Base-by-base conservation (phyloP, 176 grass and related monocot species). In the Avena eriantha region DNA sequence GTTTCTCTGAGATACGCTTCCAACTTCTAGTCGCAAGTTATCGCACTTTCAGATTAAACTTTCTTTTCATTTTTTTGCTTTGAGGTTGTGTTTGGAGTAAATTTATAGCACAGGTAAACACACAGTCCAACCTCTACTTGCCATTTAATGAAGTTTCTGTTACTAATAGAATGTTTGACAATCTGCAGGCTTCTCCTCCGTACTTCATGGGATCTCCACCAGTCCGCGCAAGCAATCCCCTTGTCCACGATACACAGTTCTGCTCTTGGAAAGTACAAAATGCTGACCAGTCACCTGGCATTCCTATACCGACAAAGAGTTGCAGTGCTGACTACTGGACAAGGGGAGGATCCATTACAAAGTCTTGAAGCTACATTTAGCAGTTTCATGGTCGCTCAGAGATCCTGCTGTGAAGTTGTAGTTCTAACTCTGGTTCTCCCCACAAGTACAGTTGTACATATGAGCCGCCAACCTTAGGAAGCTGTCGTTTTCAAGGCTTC, bases 111-210 rank as follows among this genome's bases (percentile, higher is more conserved):
- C 17, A 69, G 13, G 18, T 83, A 56, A 76, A 60, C 19, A 81
- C 19, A 35, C 34, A 34, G 34, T 54, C 4, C 8, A 7, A n/a
- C 47, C 22, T 45, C 39, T 55, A 73, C 68, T 4, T 85, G 18
- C 10, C 35, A 61, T 6, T 69, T 19, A 65, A 63, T 41, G 16
- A 77, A 61, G 36, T 56, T 77, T 4, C 4, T 70, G 3, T 50
- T 60, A 53, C 9, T 81, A 60, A 84, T 63, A 63, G 51, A 77
- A 23, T 34, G 3, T 75, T 14, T 61, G 53, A 18, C 69, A 76
- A 86, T 65, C 45, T 88, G 53, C 57, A 94, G 93, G 85, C 90
- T 79, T 94, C 93, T 73, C 93, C 93, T 85, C 93, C 93, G 13
- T 90, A 88, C 82, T 90, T 86, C 22, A 69, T 74, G 73, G 90